Conservation (phyloP, 495 filamentous ascomycete species). For the Corynascus novoguineensis region DNA sequence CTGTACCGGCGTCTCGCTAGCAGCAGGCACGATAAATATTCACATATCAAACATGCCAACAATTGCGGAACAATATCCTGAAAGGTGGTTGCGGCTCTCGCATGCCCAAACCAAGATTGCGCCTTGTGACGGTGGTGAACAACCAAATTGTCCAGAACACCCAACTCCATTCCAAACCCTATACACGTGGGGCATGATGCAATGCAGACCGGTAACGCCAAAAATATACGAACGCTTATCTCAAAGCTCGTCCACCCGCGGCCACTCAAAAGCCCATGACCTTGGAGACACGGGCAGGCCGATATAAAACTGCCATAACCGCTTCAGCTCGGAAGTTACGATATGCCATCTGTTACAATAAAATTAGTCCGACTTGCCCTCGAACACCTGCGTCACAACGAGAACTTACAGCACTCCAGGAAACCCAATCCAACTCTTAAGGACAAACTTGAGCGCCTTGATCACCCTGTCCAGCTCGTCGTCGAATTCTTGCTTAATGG, state of each 20-base stretch:
- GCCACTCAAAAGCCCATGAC: constrained; percentile 56
- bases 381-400: neutral
- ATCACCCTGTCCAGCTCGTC: constrained; percentile 59
- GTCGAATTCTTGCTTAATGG: constrained; percentile 53
- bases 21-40: too few relatives aligned
- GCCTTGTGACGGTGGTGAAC: neutral
- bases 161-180: constrained; percentile 17
- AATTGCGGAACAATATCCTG: too few relatives aligned
- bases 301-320: constrained; percentile 73
- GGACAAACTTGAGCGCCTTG: constrained; percentile 56
- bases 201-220: neutral
- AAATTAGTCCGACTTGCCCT: constrained; percentile 18
- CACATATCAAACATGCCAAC: too few relatives aligned
- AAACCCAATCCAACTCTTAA: constrained; percentile 62
- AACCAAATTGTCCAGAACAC: constrained; percentile 4
- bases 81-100: too few relatives aligned
- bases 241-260: constrained; percentile 50
- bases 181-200: neutral
- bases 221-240: neutral
- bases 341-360: constrained; percentile 53
- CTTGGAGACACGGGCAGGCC: constrained; percentile 67
- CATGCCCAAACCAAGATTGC: neutral
- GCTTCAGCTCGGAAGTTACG: constrained; percentile 49
- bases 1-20: too few relatives aligned
- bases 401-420: constrained; percentile 66